Evolutionary conservation across 2,329 filamentous ascomycete genomes (phyloP), one percentile per base, ranked within the genome.

Genomic region (Anisogramma anomala): DNA sequence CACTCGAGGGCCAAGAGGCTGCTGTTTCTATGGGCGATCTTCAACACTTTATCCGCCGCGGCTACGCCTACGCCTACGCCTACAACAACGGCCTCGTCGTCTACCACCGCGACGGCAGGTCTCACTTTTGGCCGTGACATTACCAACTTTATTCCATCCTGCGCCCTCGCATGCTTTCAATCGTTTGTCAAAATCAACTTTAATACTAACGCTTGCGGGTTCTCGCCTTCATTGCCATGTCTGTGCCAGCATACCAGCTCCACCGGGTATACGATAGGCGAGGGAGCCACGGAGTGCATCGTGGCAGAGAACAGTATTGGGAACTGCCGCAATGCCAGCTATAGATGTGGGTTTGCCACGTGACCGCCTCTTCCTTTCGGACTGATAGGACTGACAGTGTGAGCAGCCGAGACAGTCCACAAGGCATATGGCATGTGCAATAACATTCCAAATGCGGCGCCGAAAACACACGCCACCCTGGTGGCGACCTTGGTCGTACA

Each of bases 271-370:
- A 85, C 82, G 1, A 53, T 85, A 35, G 81, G 79, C n/a, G 82
- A 86, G 59, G 81, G 71, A 9, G 79, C 76, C 4, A 59, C 84
- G 47, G 72, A 79, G 53, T 87, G 82, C 56, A 68, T 83, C 25
- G 63, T 72, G 7, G 72, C 72, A 6, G 69, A 74, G 52, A 60
- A 55, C 42, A 58, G 58, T 26, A 52, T 67, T 33, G 69, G 69
- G 2, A 60, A 59, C 11, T 87, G 82, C 56, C 56, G 62, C 4
- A 61, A 64, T 3, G 52, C 59, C 9, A 67, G 72, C 37, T 55
- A 56, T 8, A 50, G 55, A 25, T 59, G 68, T 58, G 53, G 65
- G 50, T 55, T 22, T 3, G n/a, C 10, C 27, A 2, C 2, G 32
- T 15, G 7, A 20, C 13, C 23, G 5, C 26, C 34, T 8, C 15